Percentiles rank a stretch among this genome's conserved stretches.
phyloP scores from a whole-genome alignment of 164 flowering plant genomes.

The Chloranthus sessilifolius region DNA sequence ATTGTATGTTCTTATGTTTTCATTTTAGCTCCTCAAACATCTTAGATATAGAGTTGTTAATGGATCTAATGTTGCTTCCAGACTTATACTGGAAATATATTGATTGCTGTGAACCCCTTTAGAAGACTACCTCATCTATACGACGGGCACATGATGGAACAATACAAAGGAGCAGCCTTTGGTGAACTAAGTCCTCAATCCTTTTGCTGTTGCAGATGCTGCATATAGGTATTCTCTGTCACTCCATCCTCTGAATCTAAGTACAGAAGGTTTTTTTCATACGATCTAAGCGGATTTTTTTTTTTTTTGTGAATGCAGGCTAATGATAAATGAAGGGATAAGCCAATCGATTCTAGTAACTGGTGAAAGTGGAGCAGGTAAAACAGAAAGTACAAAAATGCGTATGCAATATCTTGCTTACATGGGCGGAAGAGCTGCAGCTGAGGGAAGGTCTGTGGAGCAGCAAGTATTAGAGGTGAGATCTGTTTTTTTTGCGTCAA shows the following conservation, averaged over 20 bases:
- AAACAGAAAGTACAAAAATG: conserved; percentile 97
- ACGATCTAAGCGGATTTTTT: neutral
- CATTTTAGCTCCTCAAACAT: too few species aligned
- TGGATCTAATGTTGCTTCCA: conserved; percentile 22
- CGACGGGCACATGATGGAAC: conserved; percentile 91
- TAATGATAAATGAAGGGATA: conserved; percentile 79
- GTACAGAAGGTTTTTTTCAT: too few species aligned
- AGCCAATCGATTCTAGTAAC: conserved; percentile 96
- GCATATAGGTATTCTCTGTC: conserved; percentile 70
- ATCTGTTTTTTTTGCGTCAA: too few species aligned
- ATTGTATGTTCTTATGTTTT: too few species aligned
- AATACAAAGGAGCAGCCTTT: conserved; percentile 87
- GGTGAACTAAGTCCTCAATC: conserved; percentile 99
- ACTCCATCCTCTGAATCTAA: neutral
- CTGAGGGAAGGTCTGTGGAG: conserved; percentile 73
- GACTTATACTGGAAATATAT: conserved; percentile 96
- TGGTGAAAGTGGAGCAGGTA: conserved; percentile 99
- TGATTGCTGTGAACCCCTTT: conserved; percentile 98
- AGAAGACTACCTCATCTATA: conserved; percentile 86
- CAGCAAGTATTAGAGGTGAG: conserved; percentile 83
- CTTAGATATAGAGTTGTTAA: conserved; percentile 2
- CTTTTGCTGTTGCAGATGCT: conserved; percentile 99
- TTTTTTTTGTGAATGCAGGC: conserved; percentile 34
- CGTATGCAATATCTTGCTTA: conserved; percentile 94
- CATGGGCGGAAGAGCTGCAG: conserved; percentile 76